Conservation (phyloP, 2,329 filamentous ascomycete species). For the Venturia effusa region DNA sequence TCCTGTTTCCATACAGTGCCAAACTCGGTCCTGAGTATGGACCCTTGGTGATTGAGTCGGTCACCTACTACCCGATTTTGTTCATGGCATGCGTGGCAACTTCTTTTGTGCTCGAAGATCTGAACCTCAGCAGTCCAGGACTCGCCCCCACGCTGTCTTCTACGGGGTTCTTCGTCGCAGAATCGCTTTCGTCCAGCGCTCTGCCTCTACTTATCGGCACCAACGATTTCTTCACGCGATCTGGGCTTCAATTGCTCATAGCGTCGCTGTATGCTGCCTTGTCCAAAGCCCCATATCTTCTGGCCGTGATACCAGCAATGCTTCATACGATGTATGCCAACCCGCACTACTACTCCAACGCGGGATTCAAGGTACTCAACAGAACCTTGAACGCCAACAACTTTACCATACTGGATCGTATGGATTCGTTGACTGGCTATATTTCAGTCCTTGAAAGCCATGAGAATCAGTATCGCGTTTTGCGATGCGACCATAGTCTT, state of each 20-base stretch:
- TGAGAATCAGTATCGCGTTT: conserved; percentile 60
- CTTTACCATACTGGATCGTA: conserved; percentile 68
- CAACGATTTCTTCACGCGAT: conserved; percentile 54
- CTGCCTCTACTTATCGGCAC: conserved; percentile 46
- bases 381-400: conserved; percentile 51
- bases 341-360: conserved; percentile 55
- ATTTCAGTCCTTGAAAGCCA: conserved; percentile 77
- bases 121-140: conserved; percentile 51
- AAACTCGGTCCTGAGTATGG: conserved; percentile 58
- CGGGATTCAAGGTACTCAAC: conserved; percentile 54
- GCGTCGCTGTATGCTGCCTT: conserved; percentile 54
- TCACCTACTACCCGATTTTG: conserved; percentile 52
- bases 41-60: conserved; percentile 60
- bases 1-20: conserved; percentile 57
- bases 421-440: conserved; percentile 84
- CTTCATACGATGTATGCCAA: conserved; percentile 63
- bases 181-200: conserved; percentile 30
- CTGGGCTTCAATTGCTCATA: conserved; percentile 61
- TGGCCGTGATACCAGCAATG: conserved; percentile 60
- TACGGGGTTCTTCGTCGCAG: conserved; percentile 45
- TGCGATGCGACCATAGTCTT: conserved; percentile 90
- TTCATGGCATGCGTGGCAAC: conserved; percentile 29
- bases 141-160: conserved; percentile 57
- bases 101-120: conserved; percentile 47
- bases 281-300: conserved; percentile 56